Base-by-base conservation (phyloP, 1,139 yeast genomes). In the Candida freyschussii region DNA sequence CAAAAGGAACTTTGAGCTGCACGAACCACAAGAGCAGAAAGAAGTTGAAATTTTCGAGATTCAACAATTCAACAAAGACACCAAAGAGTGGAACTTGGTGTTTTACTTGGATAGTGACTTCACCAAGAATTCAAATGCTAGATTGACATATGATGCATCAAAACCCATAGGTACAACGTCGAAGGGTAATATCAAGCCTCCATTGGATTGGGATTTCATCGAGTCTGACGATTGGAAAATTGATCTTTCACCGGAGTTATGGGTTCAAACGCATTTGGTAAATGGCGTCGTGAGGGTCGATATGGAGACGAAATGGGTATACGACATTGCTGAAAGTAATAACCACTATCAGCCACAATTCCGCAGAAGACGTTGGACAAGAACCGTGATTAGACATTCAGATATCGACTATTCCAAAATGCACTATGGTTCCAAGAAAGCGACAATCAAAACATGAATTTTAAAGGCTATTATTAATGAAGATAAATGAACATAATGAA, bases 241-340 rank as follows among this genome's bases (percentile, higher is more conserved):
- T 28, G 91, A 82, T 52, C 61, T 78, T 34, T 60, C 69, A 17
- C 82, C 82, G 0, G 55, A 57, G 21, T 53, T 48, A 5, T 82
- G 91, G 91, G 81, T 78, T 2, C 58, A 59, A 25, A 44, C 52
- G 0, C 69, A 72, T 35, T 60, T 68, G 21, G 50, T 22, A 6
- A 28, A 59, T 19, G 82, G 75, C 40, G 56, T 75, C 30, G 76
- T 79, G 8, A 65, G 63, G 26, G 64, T 78, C 22, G 89, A 81
- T 55, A 63, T 70, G 22, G 85, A 75, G 34, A 81, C 79, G 27
- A 82, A 82, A 56, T 82, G 91, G 91, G 87, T 79, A 13, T 82
- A 82, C 53, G 93, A 82, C 54, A 53, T 56, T 11, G 48, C 41
- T 29, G 44, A 51, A n/a, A 47, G 43, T 16, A 17, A 9, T 6